Evolutionary conservation across 1,139 yeast species (phyloP), one percentile per base, ranked within the genome.

Genomic region (Kodamaea fungicola): DNA sequence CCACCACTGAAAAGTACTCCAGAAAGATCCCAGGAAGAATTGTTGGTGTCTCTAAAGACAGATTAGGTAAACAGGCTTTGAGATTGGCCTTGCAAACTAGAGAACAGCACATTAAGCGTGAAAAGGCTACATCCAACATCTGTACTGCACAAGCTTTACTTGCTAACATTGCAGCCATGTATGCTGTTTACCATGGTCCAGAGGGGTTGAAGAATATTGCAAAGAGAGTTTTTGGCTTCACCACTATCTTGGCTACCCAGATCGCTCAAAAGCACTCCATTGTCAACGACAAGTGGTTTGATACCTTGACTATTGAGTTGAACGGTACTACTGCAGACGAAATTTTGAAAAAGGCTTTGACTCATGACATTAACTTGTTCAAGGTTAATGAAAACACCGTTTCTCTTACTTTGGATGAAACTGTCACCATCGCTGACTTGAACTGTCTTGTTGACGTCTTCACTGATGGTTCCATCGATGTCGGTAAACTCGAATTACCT

Each of bases 61-160:
- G 97, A 55, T 70, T 89, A 43, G 97, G 97, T 27, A 81, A 86
- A 49, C 79, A 78, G 23, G 98, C 97, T 7, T 75, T 84, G 49
- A 78, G 98, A 64, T 74, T 92, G 52, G 97, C 98, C 7, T 74
- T 92, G 52, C 98, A 92, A 68, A 92, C 98, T 6, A 83, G 98
- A 65, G 98, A 92, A 62, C 98, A 92, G 62, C 98, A 92, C 60
- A 92, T 92, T 57, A 85, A 90, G 62, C 80, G 98, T 60, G 98
- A 92, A 63, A 90, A 87, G 67, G 98, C 98, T 12, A 92, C 98
- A 23, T 88, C 96, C 31, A 92, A 92, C 60, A 92, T 92, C 44
- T 92, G 98, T 70, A 92, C 98, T 28, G 96, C 97, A 7, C 97
- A 92, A 69, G 97, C 97, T 13, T 72, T 92, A 43, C 71, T 92